Evolutionary conservation across 2,329 filamentous ascomycete genomes (phyloP).

Genomic region (Allantophomopsis lycopodina): DNA sequence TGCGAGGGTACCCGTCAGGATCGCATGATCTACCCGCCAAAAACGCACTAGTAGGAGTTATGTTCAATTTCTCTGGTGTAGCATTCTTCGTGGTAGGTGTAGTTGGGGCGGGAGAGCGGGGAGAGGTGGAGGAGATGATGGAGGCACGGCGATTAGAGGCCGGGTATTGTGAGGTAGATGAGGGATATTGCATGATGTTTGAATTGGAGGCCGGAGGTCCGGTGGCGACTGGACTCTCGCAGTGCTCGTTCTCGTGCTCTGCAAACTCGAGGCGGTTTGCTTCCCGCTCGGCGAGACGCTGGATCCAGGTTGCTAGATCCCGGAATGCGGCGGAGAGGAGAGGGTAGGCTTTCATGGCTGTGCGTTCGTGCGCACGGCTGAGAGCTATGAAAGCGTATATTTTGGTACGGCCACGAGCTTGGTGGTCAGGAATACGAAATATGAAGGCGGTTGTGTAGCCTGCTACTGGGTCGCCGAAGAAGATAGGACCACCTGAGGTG

Average conservation of each 20-base stretch:
- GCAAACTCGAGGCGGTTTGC: conserved; percentile 29
- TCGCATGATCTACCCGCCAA: conserved; percentile 12
- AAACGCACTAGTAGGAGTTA: conserved; percentile 12
- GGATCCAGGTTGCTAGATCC: conserved; percentile 52
- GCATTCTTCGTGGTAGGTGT: neutral
- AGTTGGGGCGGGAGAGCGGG: neutral
- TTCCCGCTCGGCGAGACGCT: conserved; percentile 47
- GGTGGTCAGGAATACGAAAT: conserved; percentile 54
- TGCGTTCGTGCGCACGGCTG: conserved; percentile 48
- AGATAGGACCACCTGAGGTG: conserved; percentile 50
- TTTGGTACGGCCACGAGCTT: conserved; percentile 54
- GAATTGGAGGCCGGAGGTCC: neutral
- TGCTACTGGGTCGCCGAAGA: conserved; percentile 50
- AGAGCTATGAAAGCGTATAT: conserved; percentile 55
- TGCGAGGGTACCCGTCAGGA: conserved; percentile 17
- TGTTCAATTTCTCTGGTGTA: neutral
- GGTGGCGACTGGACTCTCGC: neutral
- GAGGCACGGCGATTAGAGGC: conserved; percentile 1
- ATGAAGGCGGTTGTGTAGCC: conserved; percentile 60
- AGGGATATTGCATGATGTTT: neutral
- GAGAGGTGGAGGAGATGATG: conserved; percentile 1
- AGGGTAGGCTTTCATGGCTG: conserved; percentile 52
- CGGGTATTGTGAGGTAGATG: neutral
- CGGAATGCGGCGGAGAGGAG: conserved; percentile 47
- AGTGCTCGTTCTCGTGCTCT: conserved; percentile 2